Conservation (phyloP, 1,284 basidiomycete genomes). For the Schizophyllum amplum region DNA sequence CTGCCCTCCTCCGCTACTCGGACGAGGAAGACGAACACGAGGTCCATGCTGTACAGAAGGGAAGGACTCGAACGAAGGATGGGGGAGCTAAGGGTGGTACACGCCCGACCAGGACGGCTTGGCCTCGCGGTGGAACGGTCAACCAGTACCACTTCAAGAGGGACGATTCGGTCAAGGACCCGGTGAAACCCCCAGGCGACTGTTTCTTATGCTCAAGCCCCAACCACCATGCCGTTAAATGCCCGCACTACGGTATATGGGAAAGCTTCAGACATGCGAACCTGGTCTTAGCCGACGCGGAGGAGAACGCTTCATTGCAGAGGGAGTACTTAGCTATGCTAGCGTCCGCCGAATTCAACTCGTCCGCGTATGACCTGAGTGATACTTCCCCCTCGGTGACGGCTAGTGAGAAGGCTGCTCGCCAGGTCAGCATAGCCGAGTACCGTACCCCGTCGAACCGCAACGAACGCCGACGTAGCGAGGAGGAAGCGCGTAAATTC, state of each 20-base stretch:
- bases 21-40: too few species aligned
- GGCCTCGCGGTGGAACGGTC: constrained; percentile 1
- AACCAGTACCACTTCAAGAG: constrained; percentile 6
- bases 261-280: neutral
- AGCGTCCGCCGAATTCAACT: neutral
- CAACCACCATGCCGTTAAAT: constrained; percentile 6
- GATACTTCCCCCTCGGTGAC: too few species aligned
- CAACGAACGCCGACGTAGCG: too few species aligned
- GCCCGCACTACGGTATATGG: constrained; percentile 9
- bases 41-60: too few species aligned
- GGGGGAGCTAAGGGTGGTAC: too few species aligned
- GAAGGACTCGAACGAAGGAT: too few species aligned
- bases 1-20: too few species aligned
- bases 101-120: neutral
- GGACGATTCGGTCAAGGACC: constrained; percentile 1
- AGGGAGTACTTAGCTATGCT: constrained; percentile 6
- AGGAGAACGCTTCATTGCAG: neutral
- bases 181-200: neutral
- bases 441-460: too few species aligned
- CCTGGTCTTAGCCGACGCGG: neutral
- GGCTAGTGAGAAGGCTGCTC: too few species aligned
- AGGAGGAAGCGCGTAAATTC: too few species aligned
- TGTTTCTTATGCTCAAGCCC: constrained; percentile 13
- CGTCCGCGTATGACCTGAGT: neutral
- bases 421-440: too few species aligned